Conservation (phyloP, 495 filamentous ascomycete genomes). For the Coniosporium apollinis region DNA sequence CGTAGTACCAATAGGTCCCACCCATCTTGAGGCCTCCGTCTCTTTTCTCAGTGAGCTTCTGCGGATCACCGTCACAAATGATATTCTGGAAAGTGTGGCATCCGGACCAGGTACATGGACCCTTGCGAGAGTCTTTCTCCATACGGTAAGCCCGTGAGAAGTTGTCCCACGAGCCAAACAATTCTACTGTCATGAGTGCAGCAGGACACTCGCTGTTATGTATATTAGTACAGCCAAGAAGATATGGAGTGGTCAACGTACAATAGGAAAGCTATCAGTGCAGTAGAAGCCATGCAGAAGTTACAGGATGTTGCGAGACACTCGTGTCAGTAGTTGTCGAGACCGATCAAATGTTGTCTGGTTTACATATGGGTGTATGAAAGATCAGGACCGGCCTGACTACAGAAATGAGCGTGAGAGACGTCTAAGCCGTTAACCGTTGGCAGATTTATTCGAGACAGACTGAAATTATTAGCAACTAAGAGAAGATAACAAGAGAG, state of each 20-base stretch:
- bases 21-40: constrained; percentile 79
- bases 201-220: constrained; percentile 42
- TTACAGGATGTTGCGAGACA: too few relatives aligned
- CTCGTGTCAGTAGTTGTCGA: too few relatives aligned
- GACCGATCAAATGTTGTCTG: too few relatives aligned
- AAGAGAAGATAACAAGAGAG: too few relatives aligned
- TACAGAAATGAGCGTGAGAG: too few relatives aligned
- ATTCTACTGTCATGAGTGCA: constrained; percentile 52
- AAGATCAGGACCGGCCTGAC: too few relatives aligned
- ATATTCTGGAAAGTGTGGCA: constrained; percentile 75
- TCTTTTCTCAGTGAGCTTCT: constrained; percentile 37
- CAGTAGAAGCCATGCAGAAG: constrained; percentile 19
- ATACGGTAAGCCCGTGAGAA: constrained; percentile 61
- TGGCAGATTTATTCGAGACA: too few relatives aligned
- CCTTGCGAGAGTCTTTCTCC: constrained; percentile 55
- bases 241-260: constrained; percentile 4
- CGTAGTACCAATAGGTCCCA: constrained; percentile 88
- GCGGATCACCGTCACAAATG: constrained; percentile 54
- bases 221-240: background rate
- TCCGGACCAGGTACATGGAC: constrained; percentile 61
- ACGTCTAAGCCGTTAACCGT: too few relatives aligned
- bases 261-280: constrained; percentile 24
- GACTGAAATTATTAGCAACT: too few relatives aligned
- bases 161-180: constrained; percentile 90
- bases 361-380: too few relatives aligned